Conservation (phyloP, 805 yeast species). For the Cyberlindnera xylosilytica region DNA sequence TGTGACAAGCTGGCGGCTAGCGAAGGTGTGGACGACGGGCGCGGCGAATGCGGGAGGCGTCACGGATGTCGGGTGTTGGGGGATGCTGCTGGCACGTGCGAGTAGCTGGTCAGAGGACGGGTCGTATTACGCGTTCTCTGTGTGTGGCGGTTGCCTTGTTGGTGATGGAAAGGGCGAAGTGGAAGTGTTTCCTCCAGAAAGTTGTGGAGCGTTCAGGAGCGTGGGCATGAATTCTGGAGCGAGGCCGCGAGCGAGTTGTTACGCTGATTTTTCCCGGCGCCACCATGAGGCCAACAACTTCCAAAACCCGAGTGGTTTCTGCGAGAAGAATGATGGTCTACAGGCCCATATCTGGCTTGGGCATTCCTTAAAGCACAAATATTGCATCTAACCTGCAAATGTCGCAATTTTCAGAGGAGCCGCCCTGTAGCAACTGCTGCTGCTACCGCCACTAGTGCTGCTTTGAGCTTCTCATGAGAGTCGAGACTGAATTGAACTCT, state of each 20-base stretch:
- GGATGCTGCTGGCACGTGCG: neutral
- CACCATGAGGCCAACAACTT: too few relatives aligned
- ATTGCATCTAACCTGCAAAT: too few relatives aligned
- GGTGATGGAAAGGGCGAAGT: neutral
- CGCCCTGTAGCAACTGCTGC: too few relatives aligned
- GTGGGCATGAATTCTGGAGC: neutral
- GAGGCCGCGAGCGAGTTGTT: neutral
- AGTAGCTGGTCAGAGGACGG: too few relatives aligned
- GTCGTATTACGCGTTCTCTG: neutral
- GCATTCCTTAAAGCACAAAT: too few relatives aligned
- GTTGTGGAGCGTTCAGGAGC: neutral
- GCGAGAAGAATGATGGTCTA: too few relatives aligned
- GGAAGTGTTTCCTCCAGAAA: neutral
- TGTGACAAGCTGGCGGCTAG: slow-evolving; percentile 1
- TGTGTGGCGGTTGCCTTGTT: neutral
- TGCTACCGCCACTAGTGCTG: too few relatives aligned
- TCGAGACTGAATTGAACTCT: too few relatives aligned
- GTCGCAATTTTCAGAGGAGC: too few relatives aligned
- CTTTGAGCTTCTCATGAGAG: too few relatives aligned
- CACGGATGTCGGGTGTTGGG: neutral
- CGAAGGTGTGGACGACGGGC: neutral
- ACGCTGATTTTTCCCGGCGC: neutral
- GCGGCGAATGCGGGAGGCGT: neutral
- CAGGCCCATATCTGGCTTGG: too few relatives aligned
- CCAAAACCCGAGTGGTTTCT: too few relatives aligned